Percentiles rank a stretch among this genome's conserved stretches.
These are phyloP conservation scores for Thraustochytrium sp. DNA, from an alignment of 352 stramenopile species.

Conservation along the genomic window DNA sequence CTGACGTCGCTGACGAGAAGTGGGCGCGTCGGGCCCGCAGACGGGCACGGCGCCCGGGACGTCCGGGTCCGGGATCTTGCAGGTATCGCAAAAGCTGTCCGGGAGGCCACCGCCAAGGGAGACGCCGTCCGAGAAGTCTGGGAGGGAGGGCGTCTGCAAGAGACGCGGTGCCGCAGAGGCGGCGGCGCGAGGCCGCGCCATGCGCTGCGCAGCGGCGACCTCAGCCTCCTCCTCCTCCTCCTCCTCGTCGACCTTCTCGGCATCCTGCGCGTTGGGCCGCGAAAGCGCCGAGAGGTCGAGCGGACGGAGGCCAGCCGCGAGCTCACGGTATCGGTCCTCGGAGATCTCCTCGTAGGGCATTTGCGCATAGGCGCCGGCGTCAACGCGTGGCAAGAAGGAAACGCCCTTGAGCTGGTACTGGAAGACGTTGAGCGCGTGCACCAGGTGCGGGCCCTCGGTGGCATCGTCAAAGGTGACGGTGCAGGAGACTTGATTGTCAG, in stretches of 20 bases:
- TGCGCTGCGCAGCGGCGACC: background rate
- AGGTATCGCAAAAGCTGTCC: constrained; percentile 34
- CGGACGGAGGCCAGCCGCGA: constrained; percentile 44
- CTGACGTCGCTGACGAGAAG: no score
- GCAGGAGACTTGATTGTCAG: constrained; percentile 86
- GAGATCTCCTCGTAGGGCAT: constrained; percentile 82
- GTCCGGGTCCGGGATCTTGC: background rate
- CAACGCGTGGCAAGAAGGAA: constrained; percentile 71
- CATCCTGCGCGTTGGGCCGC: background rate
- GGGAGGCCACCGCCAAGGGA: background rate
- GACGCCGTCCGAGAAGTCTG: background rate
- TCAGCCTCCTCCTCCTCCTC: background rate
- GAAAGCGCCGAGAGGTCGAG: constrained; percentile 36
- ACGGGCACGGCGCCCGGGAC: no score
- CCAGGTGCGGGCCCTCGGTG: constrained; percentile 67
- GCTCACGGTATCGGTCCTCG: constrained; percentile 58
- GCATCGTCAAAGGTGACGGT: constrained; percentile 85
- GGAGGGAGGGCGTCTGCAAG: background rate
- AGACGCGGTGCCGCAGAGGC: background rate
- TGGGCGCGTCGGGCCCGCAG: no score
- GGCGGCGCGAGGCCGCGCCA: background rate
- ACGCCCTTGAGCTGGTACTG: constrained; percentile 90
- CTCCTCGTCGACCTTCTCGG: background rate
- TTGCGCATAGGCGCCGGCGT: constrained; percentile 73
- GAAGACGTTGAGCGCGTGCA: constrained; percentile 75